phyloP scores from a whole-genome alignment of 352 stramenopile genomes.

The Phytopythium helicoides region DNA sequence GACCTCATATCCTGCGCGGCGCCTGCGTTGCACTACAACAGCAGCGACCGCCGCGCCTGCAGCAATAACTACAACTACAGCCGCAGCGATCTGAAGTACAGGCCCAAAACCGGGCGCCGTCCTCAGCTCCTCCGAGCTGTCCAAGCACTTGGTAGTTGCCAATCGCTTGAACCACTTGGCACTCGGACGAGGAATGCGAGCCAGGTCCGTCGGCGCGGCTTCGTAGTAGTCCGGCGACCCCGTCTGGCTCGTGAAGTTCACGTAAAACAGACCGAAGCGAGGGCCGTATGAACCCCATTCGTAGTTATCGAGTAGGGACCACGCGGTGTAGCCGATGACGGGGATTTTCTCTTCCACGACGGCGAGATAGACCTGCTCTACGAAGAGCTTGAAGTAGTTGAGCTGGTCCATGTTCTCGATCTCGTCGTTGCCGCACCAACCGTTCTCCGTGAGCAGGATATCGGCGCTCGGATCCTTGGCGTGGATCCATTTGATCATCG shows the following conservation, averaged over 20 bases:
- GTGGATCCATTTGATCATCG: slow-evolving; percentile 39
- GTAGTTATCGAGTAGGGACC: slow-evolving; percentile 92
- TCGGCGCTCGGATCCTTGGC: slow-evolving; percentile 19
- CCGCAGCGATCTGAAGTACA: no score
- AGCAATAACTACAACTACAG: background rate
- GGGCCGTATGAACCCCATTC: slow-evolving; percentile 75
- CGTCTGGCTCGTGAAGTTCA: slow-evolving; percentile 26
- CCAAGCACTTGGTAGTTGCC: slow-evolving; percentile 21
- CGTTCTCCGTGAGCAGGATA: slow-evolving; percentile 43
- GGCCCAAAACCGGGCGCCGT: background rate
- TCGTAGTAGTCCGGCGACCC: slow-evolving; percentile 7
- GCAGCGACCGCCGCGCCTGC: no score
- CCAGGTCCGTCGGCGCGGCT: slow-evolving; percentile 12
- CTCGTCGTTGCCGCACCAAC: slow-evolving; percentile 40
- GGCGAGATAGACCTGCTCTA: slow-evolving; percentile 24
- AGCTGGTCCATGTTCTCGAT: slow-evolving; percentile 44
- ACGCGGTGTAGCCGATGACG: slow-evolving; percentile 88
- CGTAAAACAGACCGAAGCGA: slow-evolving; percentile 34
- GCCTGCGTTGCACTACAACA: no score
- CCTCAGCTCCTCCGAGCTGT: background rate
- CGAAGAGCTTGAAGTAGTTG: slow-evolving; percentile 32
- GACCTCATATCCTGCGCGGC: no score
- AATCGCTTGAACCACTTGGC: slow-evolving; percentile 26
- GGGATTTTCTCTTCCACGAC: slow-evolving; percentile 19
- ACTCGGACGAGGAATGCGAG: slow-evolving; percentile 16